phyloP scores from a whole-genome alignment of 2,329 filamentous ascomycete species.

The Akanthomyces dipterigenus region DNA sequence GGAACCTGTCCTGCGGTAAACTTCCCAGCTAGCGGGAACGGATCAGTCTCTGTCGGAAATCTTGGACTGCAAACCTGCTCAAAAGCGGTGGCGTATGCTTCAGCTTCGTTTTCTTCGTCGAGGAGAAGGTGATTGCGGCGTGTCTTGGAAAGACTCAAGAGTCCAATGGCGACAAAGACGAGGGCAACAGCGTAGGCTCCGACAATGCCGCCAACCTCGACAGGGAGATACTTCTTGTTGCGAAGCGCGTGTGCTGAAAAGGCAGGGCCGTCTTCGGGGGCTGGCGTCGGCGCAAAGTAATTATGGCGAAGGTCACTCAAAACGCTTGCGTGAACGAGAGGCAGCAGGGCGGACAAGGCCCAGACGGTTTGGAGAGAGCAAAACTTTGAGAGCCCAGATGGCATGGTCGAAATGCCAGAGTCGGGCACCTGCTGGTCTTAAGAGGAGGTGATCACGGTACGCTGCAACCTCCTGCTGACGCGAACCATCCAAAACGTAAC shows the following conservation, averaged over 20 bases:
- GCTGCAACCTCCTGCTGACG: constrained; percentile 38
- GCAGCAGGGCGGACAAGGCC: constrained; percentile 21
- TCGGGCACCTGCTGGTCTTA: constrained; percentile 20
- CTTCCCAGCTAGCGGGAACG: constrained; percentile 13
- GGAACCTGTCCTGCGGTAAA: constrained; percentile 28
- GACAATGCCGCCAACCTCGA: constrained; percentile 76
- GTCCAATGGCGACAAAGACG: constrained; percentile 61
- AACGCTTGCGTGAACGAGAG: constrained; percentile 24
- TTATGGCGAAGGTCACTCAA: constrained; percentile 13
- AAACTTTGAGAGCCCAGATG: constrained; percentile 22
- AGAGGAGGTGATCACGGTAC: constrained; percentile 25
- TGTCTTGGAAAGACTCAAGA: constrained; percentile 54
- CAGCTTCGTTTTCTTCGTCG: constrained; percentile 38
- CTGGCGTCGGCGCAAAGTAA: constrained; percentile 40
- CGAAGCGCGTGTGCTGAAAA: constrained; percentile 52
- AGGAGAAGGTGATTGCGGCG: constrained; percentile 45
- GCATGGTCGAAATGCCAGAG: constrained; percentile 34
- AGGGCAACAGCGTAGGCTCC: constrained; percentile 76
- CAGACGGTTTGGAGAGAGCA: constrained; percentile 21
- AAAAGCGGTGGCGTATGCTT: constrained; percentile 4
- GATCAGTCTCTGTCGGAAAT: constrained; percentile 18
- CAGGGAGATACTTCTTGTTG: constrained; percentile 62
- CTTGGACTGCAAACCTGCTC: constrained; percentile 18
- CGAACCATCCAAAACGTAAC: constrained; percentile 16
- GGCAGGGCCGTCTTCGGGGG: constrained; percentile 54